Evolutionary conservation across 2,329 filamentous ascomycete species (phyloP).

Genomic region (Chalaropsis ovoidea): DNA sequence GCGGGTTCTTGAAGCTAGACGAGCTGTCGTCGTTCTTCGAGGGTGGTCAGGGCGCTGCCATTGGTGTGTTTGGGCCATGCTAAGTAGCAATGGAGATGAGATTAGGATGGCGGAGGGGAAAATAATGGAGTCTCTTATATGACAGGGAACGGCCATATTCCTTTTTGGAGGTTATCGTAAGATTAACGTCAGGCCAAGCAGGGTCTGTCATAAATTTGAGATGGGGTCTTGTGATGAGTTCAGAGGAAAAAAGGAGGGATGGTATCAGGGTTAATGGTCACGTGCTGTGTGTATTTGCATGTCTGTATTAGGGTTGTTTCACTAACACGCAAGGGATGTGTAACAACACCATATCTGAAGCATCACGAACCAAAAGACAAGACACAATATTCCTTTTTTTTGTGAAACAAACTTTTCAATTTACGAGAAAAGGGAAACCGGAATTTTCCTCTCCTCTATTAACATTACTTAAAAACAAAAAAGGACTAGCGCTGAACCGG

Average conservation of each 20-base stretch:
- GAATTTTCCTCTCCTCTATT: neutral
- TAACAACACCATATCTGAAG: too few species aligned
- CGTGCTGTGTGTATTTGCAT: too few species aligned
- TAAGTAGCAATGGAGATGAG: slow-evolving; percentile 26
- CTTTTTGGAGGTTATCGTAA: neutral
- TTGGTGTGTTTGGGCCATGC: slow-evolving; percentile 41
- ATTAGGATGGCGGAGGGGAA: neutral
- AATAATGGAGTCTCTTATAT: neutral
- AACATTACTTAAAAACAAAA: neutral
- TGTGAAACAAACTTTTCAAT: neutral
- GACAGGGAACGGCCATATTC: neutral
- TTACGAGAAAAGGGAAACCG: neutral
- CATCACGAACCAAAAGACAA: too few species aligned
- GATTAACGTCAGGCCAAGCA: neutral
- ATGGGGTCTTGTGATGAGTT: neutral
- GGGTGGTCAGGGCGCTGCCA: slow-evolving; percentile 42
- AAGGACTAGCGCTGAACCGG: slow-evolving; percentile 1
- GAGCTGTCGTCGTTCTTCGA: slow-evolving; percentile 44
- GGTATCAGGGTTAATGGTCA: too few species aligned
- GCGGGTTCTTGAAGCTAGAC: slow-evolving; percentile 49
- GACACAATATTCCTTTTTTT: neutral
- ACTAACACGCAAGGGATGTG: too few species aligned
- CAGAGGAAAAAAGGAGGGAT: neutral
- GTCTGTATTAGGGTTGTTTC: too few species aligned
- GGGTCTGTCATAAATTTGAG: neutral